Conservation (phyloP, 768 basidiomycete genomes). For the Tricholoma matsutake region DNA sequence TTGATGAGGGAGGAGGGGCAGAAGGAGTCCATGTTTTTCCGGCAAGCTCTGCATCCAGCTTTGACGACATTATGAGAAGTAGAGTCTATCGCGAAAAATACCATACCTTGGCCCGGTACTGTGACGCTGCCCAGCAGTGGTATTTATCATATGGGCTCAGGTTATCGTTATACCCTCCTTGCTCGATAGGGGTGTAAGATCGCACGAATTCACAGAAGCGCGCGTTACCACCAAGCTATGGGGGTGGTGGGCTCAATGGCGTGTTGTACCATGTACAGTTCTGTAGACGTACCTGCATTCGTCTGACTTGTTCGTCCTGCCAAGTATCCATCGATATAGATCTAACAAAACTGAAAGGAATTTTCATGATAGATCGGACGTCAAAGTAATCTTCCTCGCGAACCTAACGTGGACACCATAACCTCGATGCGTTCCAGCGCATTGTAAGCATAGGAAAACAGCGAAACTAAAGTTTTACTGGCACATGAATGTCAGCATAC, state of each 20-base stretch:
- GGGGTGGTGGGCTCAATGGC: neutral
- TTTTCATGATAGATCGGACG: conserved; percentile 18
- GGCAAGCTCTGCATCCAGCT: conserved; percentile 78
- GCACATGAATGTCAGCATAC: conserved; percentile 10
- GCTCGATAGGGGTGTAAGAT: conserved; percentile 60
- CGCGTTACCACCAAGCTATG: conserved; percentile 83
- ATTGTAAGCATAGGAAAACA: conserved; percentile 89
- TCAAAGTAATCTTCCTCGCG: conserved; percentile 11
- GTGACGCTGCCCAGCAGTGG: conserved; percentile 90
- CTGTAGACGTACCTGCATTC: conserved; percentile 72
- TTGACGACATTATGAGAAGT: conserved; percentile 19
- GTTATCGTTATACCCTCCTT: conserved; percentile 65
- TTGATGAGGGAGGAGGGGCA: conserved; percentile 52
- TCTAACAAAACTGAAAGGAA: conserved; percentile 70
- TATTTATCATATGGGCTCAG: conserved; percentile 74
- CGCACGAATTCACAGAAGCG: conserved; percentile 78
- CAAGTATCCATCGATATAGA: conserved; percentile 97
- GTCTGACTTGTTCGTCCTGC: conserved; percentile 81
- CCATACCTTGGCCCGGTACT: conserved; percentile 90
- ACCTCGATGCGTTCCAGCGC: conserved; percentile 79
- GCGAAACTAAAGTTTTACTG: conserved; percentile 54
- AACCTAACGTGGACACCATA: conserved; percentile 93
- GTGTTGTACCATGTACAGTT: neutral
- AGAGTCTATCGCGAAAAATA: neutral
- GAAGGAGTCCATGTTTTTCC: conserved; percentile 81